Evolutionary conservation across 192 early-diverging fungal genomes (phyloP).

Genomic region (Chytriomyces sp.): DNA sequence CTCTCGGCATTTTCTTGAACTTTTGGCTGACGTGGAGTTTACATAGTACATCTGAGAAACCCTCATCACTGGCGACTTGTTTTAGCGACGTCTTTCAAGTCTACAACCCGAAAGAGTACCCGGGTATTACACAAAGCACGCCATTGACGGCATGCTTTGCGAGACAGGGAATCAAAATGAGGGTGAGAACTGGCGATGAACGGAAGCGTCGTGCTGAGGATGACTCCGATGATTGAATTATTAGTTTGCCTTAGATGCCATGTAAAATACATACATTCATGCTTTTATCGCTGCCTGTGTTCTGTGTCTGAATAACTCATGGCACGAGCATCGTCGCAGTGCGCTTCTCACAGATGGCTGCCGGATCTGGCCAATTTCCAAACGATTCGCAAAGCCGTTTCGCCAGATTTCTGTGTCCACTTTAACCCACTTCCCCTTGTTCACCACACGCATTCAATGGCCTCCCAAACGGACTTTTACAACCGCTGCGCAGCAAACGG

Average conservation of each 20-base stretch:
- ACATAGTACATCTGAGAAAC: conserved; percentile 15
- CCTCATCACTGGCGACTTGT: conserved; percentile 16
- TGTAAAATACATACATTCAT: neutral
- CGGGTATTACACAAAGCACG: conserved; percentile 46
- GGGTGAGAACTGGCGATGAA: conserved; percentile 26
- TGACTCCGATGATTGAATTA: neutral
- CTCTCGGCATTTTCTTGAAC: neutral
- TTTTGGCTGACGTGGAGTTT: neutral
- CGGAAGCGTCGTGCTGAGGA: neutral
- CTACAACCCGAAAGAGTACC: conserved; percentile 46
- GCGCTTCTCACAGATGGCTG: neutral
- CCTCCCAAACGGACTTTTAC: no score
- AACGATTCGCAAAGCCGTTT: neutral
- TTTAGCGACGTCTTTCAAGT: conserved; percentile 37
- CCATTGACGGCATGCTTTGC: conserved; percentile 45
- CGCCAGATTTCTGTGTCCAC: no score
- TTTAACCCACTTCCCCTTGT: no score
- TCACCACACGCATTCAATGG: no score
- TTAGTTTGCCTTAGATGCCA: neutral
- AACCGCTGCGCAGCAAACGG: no score
- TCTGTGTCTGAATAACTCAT: neutral
- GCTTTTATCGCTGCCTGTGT: neutral
- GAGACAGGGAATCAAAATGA: conserved; percentile 43
- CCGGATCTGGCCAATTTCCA: neutral
- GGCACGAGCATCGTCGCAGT: neutral